phyloP scores from a whole-genome alignment of 1,284 basidiomycete genomes.

The Leccinum fallax region DNA sequence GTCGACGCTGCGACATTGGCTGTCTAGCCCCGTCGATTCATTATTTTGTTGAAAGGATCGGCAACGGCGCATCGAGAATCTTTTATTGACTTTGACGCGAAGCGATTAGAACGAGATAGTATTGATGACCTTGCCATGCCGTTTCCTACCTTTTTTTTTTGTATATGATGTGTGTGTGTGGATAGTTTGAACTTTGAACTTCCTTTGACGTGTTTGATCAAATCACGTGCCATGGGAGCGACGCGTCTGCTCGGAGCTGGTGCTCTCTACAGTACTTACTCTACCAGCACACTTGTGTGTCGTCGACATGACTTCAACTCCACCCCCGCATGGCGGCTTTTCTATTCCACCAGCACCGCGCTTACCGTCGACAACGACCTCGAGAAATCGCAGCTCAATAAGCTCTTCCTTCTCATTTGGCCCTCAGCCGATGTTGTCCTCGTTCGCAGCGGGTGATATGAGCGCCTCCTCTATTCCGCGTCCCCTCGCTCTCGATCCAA shows the following conservation, averaged over 20 bases:
- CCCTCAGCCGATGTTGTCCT: slow-evolving; percentile 70
- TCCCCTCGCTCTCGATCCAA: slow-evolving; percentile 69
- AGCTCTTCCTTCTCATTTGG: slow-evolving; percentile 83
- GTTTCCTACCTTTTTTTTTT: not conserved
- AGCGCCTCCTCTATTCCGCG: slow-evolving; percentile 56
- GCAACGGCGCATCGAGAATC: slow-evolving; percentile 75
- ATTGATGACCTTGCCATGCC: not conserved
- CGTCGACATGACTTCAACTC: slow-evolving; percentile 33
- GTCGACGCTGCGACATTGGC: slow-evolving; percentile 14
- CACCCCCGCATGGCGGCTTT: slow-evolving; percentile 33
- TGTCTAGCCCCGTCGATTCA: slow-evolving; percentile 4
- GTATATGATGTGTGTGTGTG: too few species aligned
- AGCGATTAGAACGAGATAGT: slow-evolving; percentile 40
- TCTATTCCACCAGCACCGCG: slow-evolving; percentile 29
- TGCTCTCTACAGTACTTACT: too few species aligned
- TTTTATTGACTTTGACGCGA: slow-evolving; percentile 57
- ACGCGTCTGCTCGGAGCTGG: too few species aligned
- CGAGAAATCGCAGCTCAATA: slow-evolving; percentile 58
- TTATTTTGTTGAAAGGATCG: slow-evolving; percentile 52
- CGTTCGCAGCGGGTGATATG: slow-evolving; percentile 60
- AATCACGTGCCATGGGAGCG: too few species aligned
- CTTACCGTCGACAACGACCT: slow-evolving; percentile 31
- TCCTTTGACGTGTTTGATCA: too few species aligned
- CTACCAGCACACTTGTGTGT: not conserved
- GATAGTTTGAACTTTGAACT: too few species aligned